Conservation (phyloP, 2,329 filamentous ascomycete species). For the Zymoseptoria tritici region DNA sequence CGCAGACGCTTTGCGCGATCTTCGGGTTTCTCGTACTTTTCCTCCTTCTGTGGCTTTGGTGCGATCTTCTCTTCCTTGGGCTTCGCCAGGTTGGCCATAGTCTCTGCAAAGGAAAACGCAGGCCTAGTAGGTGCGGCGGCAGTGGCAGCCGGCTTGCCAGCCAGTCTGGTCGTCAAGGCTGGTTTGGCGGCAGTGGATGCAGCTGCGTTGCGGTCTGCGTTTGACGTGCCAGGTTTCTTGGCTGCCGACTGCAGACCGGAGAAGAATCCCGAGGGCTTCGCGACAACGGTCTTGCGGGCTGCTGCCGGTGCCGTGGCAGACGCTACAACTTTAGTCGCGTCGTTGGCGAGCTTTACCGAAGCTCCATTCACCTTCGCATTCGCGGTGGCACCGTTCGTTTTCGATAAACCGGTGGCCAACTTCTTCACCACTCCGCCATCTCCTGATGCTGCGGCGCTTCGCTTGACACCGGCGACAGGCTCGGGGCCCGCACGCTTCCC, state of each 20-base stretch:
- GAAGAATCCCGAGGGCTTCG: constrained; percentile 41
- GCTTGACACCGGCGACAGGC: constrained; percentile 29
- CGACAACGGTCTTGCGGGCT: constrained; percentile 28
- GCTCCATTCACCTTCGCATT: constrained; percentile 15
- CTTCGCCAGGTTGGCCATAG: constrained; percentile 40
- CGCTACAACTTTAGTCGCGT: constrained; percentile 11
- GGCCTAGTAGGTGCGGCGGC: constrained; percentile 21
- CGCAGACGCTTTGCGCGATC: constrained; percentile 60
- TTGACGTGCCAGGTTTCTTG: constrained; percentile 36
- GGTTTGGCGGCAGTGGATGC: constrained; percentile 17
- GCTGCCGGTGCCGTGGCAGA: constrained; percentile 16
- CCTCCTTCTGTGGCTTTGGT: constrained; percentile 47
- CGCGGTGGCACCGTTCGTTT: constrained; percentile 12
- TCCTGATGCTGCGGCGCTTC: constrained; percentile 17
- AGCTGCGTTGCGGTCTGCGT: constrained; percentile 21
- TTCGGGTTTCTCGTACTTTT: constrained; percentile 57
- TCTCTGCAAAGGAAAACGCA: constrained; percentile 33
- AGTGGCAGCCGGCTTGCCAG: constrained; percentile 21
- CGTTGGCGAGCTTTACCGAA: constrained; percentile 21
- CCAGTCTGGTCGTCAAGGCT: constrained; percentile 14
- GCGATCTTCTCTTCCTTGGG: constrained; percentile 47
- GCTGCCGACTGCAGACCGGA: constrained; percentile 39
- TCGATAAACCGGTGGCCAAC: constrained; percentile 20
- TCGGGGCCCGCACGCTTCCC: constrained; percentile 27
- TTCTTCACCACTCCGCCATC: constrained; percentile 31